Base-by-base conservation (phyloP, 441 rosid species). In the Theobroma grandiflorum region DNA sequence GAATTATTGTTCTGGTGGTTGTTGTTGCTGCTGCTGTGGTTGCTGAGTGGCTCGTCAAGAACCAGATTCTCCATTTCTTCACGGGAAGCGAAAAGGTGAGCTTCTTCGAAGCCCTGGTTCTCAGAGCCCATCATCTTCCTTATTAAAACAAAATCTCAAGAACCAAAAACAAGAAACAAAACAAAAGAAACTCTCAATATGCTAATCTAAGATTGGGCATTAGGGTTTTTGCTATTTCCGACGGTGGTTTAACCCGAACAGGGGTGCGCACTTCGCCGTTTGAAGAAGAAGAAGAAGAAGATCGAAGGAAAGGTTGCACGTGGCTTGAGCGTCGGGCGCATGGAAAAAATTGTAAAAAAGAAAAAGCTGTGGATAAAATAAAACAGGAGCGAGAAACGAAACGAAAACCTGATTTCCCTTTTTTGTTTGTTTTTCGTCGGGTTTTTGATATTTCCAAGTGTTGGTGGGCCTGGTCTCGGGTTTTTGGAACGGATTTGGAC, bases 61-160 rank as follows among this genome's bases (percentile, higher is more conserved):
- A 83, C 83, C 35, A 96, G 96, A 78, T 78, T 90, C 59, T 96
- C 97, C 98, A 93, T 92, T 2, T 91, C 93, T 58, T 92, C 97
- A 43, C 78, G 89, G 69, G 93, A 55, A 18, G 92, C 85, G 76
- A 82, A 86, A 50, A 87, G 87, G 45, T 85, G 89, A 11, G 91
- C 85, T 61, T 89, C 90, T 80, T 86, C 87, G 73, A 82, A 84
- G 37, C 87, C 89, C 59, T 84, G 91, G 76, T 86, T 90, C 78
- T 93, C 94, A 57, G 92, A 92, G 70, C 93, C 98, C 98, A 94
- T 96, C 99, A 96, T 96, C 80, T 79, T 81, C 11, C 40, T 4
- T 8, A n/a, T 35, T 20, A 20, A 14, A 31, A 4, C 45, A 26
- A 12, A 45, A 42, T 15, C 2, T 7, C 15, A 71, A 12, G 1